Percentiles rank a stretch among this genome's conserved stretches.
Conservation (phyloP, 2,329 filamentous ascomycete species). For the Diaporthe sp. region DNA sequence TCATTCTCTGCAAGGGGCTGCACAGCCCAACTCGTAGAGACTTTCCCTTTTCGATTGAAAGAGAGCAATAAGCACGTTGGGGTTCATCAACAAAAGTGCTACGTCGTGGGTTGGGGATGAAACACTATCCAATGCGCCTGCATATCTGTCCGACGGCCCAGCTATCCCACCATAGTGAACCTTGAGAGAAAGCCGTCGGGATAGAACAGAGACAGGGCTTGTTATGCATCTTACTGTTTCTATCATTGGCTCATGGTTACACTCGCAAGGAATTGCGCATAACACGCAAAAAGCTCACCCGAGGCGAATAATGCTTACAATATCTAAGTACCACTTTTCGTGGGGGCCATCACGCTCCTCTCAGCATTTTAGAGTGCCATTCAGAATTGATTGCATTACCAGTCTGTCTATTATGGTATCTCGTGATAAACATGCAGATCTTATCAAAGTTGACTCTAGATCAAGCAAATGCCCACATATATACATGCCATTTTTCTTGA, state of each 20-base stretch:
- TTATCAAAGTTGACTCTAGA: not conserved
- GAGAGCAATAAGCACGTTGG: not conserved
- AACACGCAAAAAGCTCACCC: not conserved
- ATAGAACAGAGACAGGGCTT: not conserved
- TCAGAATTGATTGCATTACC: not conserved
- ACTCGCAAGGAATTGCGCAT: not conserved
- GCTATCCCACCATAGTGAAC: not conserved
- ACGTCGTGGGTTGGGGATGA: not conserved
- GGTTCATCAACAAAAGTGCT: not conserved
- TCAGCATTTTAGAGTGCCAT: not conserved
- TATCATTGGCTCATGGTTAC: not conserved
- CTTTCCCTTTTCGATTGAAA: not conserved
- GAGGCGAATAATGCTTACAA: not conserved
- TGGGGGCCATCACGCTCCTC: not conserved
- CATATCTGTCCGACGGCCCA: not conserved
- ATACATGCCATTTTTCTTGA: no score
- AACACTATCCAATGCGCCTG: not conserved
- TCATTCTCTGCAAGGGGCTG: not conserved
- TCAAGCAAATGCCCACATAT: not conserved
- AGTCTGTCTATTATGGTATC: constrained; percentile 9
- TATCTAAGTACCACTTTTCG: no score
- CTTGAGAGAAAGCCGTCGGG: not conserved
- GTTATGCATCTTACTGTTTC: not conserved
- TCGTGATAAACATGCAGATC: not conserved
- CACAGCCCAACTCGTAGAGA: not conserved